Base-by-base conservation (phyloP, 1,284 basidiomycete species). In the Mycena citricolor region DNA sequence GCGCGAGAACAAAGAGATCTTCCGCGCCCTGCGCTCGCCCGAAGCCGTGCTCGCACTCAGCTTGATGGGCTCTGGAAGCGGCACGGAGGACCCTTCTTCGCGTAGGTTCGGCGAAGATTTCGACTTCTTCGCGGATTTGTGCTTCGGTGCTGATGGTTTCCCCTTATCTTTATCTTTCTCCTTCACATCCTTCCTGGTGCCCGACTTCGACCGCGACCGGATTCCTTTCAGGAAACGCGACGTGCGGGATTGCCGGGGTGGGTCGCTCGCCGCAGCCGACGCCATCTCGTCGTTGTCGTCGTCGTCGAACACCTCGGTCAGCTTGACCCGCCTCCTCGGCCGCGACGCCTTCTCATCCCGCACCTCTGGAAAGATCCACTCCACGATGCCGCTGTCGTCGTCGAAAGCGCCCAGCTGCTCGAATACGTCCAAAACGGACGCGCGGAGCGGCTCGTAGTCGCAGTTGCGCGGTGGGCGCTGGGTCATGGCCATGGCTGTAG, bases 381-480 rank as follows among this genome's bases (percentile, higher is more conserved):
- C 53, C 12, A 55, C 54, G n/a, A 56, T 45, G 19, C 52, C 51
- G 28, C 52, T 54, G 26, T 56, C 52, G n/a, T 58, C 47, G 33
- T 56, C 51, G 17, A 58, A 49, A 4, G 50, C 53, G 11, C 56
- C 56, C 19, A 58, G 54, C 31, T 58, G 50, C n/a, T 43, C 39
- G 17, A 56, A 58, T 8, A 39, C 56, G 33, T 58, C 53, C 1
- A 58, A 47, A 6, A 58, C 56, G 1, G 56, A 58, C n/a, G 56
- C 56, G 16, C 56, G 53, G 5, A 56, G 32, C 11, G 49, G 51
- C 38, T 52, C 51, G 30, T 36, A 49, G 22, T 38, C n/a, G n/a
- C n/a, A n/a, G n/a, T n/a, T n/a, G n/a, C n/a, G n/a, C n/a, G n/a
- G n/a, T n/a, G n/a, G n/a, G n/a, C n/a, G n/a, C n/a, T n/a, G n/a